Percentiles rank a stretch among this genome's conserved stretches.
phyloP scores from a whole-genome alignment of 352 stramenopile species.

The Phytophthora sojae region DNA sequence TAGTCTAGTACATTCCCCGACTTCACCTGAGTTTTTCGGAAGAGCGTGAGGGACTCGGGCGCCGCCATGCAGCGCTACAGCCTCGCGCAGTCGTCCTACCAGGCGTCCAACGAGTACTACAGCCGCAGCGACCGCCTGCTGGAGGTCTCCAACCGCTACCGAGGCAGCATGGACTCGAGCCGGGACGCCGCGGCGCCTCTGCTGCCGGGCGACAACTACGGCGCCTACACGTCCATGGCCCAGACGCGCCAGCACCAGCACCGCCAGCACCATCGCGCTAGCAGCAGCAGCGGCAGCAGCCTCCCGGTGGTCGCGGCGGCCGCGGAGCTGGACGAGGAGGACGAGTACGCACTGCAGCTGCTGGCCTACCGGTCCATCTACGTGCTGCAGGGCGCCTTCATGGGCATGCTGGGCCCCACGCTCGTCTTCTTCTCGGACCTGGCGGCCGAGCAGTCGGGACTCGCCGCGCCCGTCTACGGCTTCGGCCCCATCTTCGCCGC shows the following conservation, averaged over 20 bases:
- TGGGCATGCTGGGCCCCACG: constrained; percentile 67
- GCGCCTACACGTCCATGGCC: constrained; percentile 27
- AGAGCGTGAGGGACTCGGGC: not conserved
- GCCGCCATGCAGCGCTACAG: constrained; percentile 35
- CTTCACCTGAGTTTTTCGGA: constrained; percentile 30
- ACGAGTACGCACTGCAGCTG: constrained; percentile 69
- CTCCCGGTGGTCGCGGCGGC: constrained; percentile 19
- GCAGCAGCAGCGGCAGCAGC: constrained; percentile 40
- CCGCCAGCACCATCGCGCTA: constrained; percentile 38
- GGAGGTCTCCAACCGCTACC: constrained; percentile 32
- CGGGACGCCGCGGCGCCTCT: constrained; percentile 14
- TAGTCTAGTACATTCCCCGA: not conserved
- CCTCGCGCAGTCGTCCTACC: constrained; percentile 26
- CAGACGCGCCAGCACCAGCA: constrained; percentile 35
- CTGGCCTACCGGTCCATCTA: constrained; percentile 76
- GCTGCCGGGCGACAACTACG: constrained; percentile 22
- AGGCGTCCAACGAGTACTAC: constrained; percentile 28
- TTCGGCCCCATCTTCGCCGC: constrained; percentile 82
- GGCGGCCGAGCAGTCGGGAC: constrained; percentile 40
- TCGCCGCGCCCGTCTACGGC: constrained; percentile 63
- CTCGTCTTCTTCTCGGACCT: constrained; percentile 76
- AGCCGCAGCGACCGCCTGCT: constrained; percentile 16
- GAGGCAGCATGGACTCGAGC: constrained; percentile 13
- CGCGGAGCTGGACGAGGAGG: constrained; percentile 42
- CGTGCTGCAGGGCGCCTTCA: constrained; percentile 69